These are phyloP conservation scores for Termitomyces sp. DNA, from an alignment of 768 basidiomycete species.

Conservation along the genomic window DNA sequence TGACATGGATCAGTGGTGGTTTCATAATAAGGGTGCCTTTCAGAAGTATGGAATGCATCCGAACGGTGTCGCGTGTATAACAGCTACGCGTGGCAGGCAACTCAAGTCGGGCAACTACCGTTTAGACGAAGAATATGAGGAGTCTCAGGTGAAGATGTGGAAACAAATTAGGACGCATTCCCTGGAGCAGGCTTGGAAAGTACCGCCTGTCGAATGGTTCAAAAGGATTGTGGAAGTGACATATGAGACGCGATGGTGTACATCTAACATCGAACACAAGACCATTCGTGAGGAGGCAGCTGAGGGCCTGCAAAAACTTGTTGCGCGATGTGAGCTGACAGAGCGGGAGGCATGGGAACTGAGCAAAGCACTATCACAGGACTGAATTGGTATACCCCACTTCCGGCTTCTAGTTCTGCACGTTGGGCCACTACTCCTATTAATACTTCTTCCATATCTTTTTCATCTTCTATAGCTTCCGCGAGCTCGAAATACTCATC, in stretches of 20 bases:
- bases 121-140: conserved; percentile 22
- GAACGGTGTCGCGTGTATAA: conserved; percentile 31
- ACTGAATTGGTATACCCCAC: background rate
- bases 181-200: conserved; percentile 7
- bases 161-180: conserved; percentile 12
- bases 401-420: background rate
- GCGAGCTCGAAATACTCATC: too few species aligned
- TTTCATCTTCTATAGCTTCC: background rate
- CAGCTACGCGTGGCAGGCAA: conserved; percentile 21
- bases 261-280: background rate
- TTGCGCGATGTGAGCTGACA: conserved; percentile 12
- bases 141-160: conserved; percentile 19
- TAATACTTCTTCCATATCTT: background rate
- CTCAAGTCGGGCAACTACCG: conserved; percentile 5
- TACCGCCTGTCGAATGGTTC: conserved; percentile 12
- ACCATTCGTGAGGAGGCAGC: background rate
- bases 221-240: background rate
- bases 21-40: conserved; percentile 21
- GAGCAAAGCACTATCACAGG: background rate
- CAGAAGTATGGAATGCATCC: conserved; percentile 21
- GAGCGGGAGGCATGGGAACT: conserved; percentile 8
- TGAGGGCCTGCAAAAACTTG: conserved; percentile 5
- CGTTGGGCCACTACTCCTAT: background rate
- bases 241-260: background rate
- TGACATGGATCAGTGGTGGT: conserved; percentile 30